These are phyloP conservation scores for Yamadazyma nakazawae DNA, from an alignment of 805 yeast species.

Conservation along the genomic window DNA sequence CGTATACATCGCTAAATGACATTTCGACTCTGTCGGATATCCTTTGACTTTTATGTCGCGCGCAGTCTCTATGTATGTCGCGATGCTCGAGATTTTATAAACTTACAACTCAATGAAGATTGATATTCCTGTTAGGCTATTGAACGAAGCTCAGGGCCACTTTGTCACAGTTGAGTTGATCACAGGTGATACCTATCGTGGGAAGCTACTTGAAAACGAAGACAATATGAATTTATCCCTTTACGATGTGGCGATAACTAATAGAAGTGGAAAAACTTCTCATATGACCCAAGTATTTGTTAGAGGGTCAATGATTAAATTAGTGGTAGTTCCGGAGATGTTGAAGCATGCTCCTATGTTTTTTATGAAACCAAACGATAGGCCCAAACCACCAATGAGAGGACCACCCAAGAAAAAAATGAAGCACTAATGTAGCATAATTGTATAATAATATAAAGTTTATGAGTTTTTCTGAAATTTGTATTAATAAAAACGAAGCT, in stretches of 20 bases:
- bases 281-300: constrained; percentile 83
- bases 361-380: constrained; percentile 51
- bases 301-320: constrained; percentile 86
- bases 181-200: constrained; percentile 85
- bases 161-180: constrained; percentile 75
- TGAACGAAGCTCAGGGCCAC: constrained; percentile 90
- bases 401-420: constrained; percentile 49
- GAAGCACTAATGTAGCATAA: not conserved
- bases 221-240: constrained; percentile 93
- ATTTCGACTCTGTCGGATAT: not conserved
- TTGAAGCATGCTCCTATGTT: constrained; percentile 87
- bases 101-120: constrained; percentile 31
- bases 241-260: constrained; percentile 75
- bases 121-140: constrained; percentile 80
- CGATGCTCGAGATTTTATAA: not conserved
- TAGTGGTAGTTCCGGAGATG: constrained; percentile 85
- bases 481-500: too few relatives aligned
- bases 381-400: constrained; percentile 70
- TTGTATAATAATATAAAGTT: constrained; percentile 1
- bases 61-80: not conserved
- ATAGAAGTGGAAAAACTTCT: constrained; percentile 66
- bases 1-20: not conserved
- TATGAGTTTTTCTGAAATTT: not conserved
- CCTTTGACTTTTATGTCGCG: not conserved
- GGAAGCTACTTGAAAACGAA: constrained; percentile 80